Conservation (phyloP, 306 rosid species). For the Pyrus pyrifolia region DNA sequence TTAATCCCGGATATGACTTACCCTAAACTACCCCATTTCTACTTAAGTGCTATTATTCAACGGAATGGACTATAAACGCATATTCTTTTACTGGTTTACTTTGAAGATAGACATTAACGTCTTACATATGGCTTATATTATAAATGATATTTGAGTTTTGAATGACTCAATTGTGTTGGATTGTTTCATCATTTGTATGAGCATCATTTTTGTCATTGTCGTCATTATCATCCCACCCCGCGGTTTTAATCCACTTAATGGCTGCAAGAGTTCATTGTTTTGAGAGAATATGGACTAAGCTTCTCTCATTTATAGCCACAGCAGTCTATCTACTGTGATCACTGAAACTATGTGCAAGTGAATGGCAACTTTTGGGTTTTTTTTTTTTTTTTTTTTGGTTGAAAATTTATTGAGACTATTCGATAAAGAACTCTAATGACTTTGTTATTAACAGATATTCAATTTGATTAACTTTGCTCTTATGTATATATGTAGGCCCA, state of each 20-base stretch:
- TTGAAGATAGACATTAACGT: background rate
- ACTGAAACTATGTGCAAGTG: background rate
- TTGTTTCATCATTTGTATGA: background rate
- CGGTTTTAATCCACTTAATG: background rate
- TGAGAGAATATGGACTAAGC: background rate
- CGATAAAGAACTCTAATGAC: background rate
- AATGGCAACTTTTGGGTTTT: background rate
- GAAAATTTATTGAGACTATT: background rate
- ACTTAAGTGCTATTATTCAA: background rate
- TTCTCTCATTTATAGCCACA: background rate
- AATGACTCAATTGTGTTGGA: background rate
- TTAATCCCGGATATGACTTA: background rate
- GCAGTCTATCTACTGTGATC: background rate
- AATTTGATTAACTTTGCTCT: conserved; percentile 11
- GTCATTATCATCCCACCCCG: too few species aligned
- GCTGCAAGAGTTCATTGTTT: background rate
- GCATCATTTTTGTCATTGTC: background rate
- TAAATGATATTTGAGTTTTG: background rate
- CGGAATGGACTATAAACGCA: background rate
- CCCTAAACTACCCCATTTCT: background rate
- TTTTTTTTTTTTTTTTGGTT: background rate
- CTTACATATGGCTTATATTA: background rate
- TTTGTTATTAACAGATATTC: background rate
- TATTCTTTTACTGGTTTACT: background rate
- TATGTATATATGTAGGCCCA: conserved; percentile 40